These are phyloP conservation scores for Thuja plicata DNA, from an alignment of 83 land plant species.

Conservation along the genomic window DNA sequence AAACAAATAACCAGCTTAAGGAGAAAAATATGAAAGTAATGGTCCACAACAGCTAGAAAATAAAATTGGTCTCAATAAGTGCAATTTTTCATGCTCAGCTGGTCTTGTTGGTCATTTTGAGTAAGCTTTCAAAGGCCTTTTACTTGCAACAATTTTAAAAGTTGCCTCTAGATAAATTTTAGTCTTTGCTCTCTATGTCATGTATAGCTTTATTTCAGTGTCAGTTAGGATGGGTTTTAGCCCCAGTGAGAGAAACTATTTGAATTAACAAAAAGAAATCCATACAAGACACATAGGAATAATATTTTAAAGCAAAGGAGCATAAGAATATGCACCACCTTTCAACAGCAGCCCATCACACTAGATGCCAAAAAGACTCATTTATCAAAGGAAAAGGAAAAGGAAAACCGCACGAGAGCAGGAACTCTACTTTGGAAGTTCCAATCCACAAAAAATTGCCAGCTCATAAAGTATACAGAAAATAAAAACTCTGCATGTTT, in stretches of 20 bases:
- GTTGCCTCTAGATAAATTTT: not conserved
- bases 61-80: not conserved
- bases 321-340: not conserved
- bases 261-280: not conserved
- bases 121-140: not conserved
- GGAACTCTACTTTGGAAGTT: too few relatives aligned
- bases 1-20: not conserved
- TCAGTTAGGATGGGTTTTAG: not conserved
- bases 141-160: not conserved
- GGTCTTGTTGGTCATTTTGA: not conserved
- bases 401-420: too few relatives aligned
- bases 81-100: not conserved
- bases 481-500: too few relatives aligned
- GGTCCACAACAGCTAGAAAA: not conserved
- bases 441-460: too few relatives aligned
- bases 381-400: too few relatives aligned
- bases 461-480: too few relatives aligned
- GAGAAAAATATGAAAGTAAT: not conserved
- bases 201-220: not conserved
- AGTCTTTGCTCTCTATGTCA: not conserved
- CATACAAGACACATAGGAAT: not conserved
- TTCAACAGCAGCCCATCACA: not conserved
- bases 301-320: not conserved
- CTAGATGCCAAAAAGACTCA: not conserved
- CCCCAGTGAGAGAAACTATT: not conserved